Evolutionary conservation across 2,329 filamentous ascomycete genomes (phyloP).

Genomic region (Ophidiomyces ophidiicola): DNA sequence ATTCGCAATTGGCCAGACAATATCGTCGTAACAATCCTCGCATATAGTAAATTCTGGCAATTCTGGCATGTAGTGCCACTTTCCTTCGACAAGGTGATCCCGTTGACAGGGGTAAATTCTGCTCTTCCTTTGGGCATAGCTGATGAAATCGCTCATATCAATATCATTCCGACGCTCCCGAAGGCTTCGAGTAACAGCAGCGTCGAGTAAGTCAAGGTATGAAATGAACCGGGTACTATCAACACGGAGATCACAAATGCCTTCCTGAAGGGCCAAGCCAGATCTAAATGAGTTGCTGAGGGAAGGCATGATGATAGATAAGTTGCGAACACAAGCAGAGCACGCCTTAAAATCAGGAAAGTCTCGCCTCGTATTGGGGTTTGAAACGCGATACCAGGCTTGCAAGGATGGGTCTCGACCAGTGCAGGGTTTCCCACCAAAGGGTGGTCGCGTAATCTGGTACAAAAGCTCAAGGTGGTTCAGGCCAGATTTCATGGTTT

Average conservation of each 20-base stretch:
- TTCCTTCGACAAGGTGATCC: slow-evolving; percentile 49
- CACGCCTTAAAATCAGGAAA: slow-evolving; percentile 66
- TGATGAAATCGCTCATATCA: slow-evolving; percentile 51
- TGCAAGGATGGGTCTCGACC: slow-evolving; percentile 45
- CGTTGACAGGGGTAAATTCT: slow-evolving; percentile 51
- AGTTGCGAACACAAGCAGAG: slow-evolving; percentile 56
- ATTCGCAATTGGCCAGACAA: slow-evolving; percentile 57
- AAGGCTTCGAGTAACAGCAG: slow-evolving; percentile 36
- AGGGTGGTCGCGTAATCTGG: slow-evolving; percentile 52
- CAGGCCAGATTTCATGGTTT: slow-evolving; percentile 59
- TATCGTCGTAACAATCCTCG: slow-evolving; percentile 70
- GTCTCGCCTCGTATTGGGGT: slow-evolving; percentile 51
- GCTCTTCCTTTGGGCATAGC: slow-evolving; percentile 49
- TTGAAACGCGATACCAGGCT: slow-evolving; percentile 63
- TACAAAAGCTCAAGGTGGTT: slow-evolving; percentile 58
- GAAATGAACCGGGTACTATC: slow-evolving; percentile 44
- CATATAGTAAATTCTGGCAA: slow-evolving; percentile 73
- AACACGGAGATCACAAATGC: slow-evolving; percentile 59
- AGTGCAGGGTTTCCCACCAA: slow-evolving; percentile 46
- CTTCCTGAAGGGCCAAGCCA: slow-evolving; percentile 37
- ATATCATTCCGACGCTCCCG: slow-evolving; percentile 28
- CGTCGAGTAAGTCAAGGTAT: slow-evolving; percentile 46
- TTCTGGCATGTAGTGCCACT: slow-evolving; percentile 67
- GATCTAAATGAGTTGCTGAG: slow-evolving; percentile 52
- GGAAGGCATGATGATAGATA: slow-evolving; percentile 62